These are phyloP conservation scores for Chimonanthus praecox DNA, from an alignment of 164 flowering plant genomes.

Conservation along the genomic window DNA sequence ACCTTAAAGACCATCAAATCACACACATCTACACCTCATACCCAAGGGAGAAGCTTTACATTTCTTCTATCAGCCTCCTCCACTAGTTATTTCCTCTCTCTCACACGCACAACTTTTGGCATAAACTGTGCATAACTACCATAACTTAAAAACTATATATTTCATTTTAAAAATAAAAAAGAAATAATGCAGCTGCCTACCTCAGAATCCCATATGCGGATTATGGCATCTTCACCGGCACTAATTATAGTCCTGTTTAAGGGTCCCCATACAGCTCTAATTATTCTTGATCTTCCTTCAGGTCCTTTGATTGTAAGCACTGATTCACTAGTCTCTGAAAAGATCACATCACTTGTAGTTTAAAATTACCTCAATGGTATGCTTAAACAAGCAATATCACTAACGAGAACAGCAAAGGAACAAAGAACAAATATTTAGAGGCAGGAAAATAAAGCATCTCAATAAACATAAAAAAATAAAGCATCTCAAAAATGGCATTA, in stretches of 20 bases:
- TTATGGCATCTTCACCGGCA: constrained; percentile 83
- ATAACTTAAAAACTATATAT: no score
- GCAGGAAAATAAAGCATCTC: not conserved
- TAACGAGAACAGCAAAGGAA: not conserved
- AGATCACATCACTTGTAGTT: not conserved
- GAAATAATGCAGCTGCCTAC: constrained; percentile 21
- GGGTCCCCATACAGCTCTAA: constrained; percentile 95
- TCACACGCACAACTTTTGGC: no score
- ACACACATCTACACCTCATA: no score
- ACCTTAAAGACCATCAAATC: no score
- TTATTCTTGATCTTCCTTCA: constrained; percentile 83
- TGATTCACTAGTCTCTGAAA: constrained; percentile 68
- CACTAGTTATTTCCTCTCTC: no score
- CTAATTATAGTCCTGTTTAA: constrained; percentile 77
- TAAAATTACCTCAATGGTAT: not conserved
- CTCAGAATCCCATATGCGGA: constrained; percentile 96
- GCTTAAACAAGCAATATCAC: not conserved
- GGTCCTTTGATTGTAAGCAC: constrained; percentile 68
- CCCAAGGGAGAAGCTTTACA: no score
- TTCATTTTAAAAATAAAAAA: no score
- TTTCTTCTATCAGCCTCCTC: no score
- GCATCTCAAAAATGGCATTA: not conserved
- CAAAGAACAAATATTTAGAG: not conserved
- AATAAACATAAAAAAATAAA: not conserved
- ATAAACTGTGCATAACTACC: no score